Evolutionary conservation across 2,329 filamentous ascomycete species (phyloP).

Genomic region (Arachnomyces sp.): DNA sequence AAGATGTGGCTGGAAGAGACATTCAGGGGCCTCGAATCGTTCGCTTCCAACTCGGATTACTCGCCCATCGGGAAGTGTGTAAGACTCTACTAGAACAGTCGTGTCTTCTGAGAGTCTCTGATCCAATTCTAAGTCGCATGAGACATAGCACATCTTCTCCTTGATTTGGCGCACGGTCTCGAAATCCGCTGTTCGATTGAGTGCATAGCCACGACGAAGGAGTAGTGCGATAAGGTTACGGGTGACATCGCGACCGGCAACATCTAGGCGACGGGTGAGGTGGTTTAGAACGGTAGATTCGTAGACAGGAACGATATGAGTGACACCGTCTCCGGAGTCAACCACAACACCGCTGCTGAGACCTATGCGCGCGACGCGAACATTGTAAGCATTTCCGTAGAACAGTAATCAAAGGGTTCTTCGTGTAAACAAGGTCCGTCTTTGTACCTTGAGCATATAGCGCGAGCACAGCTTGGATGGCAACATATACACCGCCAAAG

Average conservation of each 20-base stretch:
- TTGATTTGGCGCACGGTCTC: constrained; percentile 99
- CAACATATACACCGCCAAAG: constrained; percentile 95
- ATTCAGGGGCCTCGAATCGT: constrained; percentile 95
- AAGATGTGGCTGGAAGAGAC: constrained; percentile 94
- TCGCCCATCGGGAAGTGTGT: constrained; percentile 91
- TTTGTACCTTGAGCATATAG: constrained; percentile 93
- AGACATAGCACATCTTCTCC: constrained; percentile 99
- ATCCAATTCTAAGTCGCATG: constrained; percentile 94
- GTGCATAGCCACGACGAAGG: constrained; percentile 84
- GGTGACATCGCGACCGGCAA: constrained; percentile 95
- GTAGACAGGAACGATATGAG: constrained; percentile 97
- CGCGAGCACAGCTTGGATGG: constrained; percentile 92
- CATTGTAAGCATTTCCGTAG: background rate
- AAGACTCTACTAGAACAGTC: constrained; percentile 92
- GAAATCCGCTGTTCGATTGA: constrained; percentile 97
- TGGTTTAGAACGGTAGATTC: constrained; percentile 97
- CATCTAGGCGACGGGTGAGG: constrained; percentile 85
- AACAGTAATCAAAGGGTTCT: background rate
- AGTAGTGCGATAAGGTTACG: constrained; percentile 94
- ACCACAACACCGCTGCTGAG: constrained; percentile 93
- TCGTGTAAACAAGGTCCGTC: constrained; percentile 12
- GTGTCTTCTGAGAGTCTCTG: constrained; percentile 95
- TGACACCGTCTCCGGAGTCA: constrained; percentile 96
- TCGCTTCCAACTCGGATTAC: constrained; percentile 95
- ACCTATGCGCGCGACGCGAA: constrained; percentile 42